These are phyloP conservation scores for Erysimum cheiri DNA, from an alignment of 441 rosid genomes.

Conservation along the genomic window DNA sequence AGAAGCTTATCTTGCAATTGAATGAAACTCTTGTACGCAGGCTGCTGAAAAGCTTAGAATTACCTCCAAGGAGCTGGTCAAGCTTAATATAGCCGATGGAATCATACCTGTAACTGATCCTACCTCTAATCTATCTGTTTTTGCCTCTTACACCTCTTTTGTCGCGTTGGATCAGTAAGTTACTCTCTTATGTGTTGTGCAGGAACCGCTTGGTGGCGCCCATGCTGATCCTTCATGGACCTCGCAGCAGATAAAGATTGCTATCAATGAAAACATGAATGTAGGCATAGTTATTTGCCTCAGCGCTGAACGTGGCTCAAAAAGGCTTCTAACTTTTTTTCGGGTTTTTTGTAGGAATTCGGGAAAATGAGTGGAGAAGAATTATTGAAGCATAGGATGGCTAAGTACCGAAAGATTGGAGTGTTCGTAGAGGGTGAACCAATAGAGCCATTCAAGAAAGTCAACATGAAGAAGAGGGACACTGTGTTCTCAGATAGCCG, in stretches of 20 bases:
- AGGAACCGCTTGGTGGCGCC: slow-evolving; percentile 98
- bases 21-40: slow-evolving; percentile 48
- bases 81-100: slow-evolving; percentile 82
- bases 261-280: slow-evolving; percentile 71
- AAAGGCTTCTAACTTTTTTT: slow-evolving; percentile 27
- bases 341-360: slow-evolving; percentile 62
- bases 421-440: slow-evolving; percentile 63
- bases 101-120: slow-evolving; percentile 72
- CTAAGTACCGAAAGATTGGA: slow-evolving; percentile 78
- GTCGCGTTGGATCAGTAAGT: background rate
- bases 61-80: slow-evolving; percentile 70
- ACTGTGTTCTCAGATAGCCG: slow-evolving; percentile 45
- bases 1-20: slow-evolving; percentile 7
- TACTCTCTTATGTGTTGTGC: slow-evolving; percentile 34
- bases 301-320: background rate
- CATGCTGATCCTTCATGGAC: slow-evolving; percentile 87
- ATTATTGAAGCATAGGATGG: slow-evolving; percentile 67
- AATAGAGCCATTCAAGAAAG: slow-evolving; percentile 59
- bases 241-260: slow-evolving; percentile 74
- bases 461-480: slow-evolving; percentile 78
- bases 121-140: slow-evolving; percentile 22
- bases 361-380: slow-evolving; percentile 59
- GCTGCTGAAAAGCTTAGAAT: slow-evolving; percentile 93
- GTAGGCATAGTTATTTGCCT: slow-evolving; percentile 48
- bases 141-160: slow-evolving; percentile 17